Conservation (phyloP, 768 basidiomycete species). For the Ramaria rubella region DNA sequence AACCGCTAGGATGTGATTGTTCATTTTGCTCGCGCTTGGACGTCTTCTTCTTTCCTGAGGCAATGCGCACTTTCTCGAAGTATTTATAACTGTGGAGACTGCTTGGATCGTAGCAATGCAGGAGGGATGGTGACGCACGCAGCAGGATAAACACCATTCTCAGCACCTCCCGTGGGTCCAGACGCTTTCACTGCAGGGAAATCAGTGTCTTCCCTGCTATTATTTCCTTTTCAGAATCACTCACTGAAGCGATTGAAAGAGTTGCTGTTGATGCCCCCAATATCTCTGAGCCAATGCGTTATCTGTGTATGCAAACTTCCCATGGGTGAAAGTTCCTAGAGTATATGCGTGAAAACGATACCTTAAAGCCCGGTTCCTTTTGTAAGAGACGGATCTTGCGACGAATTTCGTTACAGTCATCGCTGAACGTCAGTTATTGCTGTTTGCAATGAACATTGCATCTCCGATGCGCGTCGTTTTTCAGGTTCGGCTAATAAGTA, state of each 20-base stretch:
- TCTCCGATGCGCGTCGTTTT: too few species aligned
- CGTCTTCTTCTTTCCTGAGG: constrained; percentile 43
- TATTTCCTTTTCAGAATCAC: constrained; percentile 10
- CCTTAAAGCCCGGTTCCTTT: constrained; percentile 39
- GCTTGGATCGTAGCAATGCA: not conserved
- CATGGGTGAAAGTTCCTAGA: not conserved
- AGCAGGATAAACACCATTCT: constrained; percentile 40
- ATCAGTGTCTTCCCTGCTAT: not conserved
- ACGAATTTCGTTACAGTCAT: constrained; percentile 41
- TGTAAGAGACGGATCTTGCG: constrained; percentile 38
- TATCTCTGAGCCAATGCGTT: constrained; percentile 40
- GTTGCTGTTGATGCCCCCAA: constrained; percentile 41
- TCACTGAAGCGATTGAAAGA: constrained; percentile 40
- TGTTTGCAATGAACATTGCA: too few species aligned
- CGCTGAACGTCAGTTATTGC: constrained; percentile 21
- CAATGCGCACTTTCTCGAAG: constrained; percentile 42
- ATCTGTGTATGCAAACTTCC: constrained; percentile 25
- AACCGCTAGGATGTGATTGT: constrained; percentile 21
- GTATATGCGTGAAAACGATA: constrained; percentile 12
- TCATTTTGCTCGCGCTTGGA: constrained; percentile 34
- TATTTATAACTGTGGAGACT: constrained; percentile 33
- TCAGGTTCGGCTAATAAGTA: too few species aligned
- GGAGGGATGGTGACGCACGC: constrained; percentile 25
- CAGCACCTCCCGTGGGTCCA: constrained; percentile 35
- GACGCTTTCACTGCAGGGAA: constrained; percentile 34